Evolutionary conservation across 176 grass and related monocot species (phyloP).

Genomic region (Avena atlantica): DNA sequence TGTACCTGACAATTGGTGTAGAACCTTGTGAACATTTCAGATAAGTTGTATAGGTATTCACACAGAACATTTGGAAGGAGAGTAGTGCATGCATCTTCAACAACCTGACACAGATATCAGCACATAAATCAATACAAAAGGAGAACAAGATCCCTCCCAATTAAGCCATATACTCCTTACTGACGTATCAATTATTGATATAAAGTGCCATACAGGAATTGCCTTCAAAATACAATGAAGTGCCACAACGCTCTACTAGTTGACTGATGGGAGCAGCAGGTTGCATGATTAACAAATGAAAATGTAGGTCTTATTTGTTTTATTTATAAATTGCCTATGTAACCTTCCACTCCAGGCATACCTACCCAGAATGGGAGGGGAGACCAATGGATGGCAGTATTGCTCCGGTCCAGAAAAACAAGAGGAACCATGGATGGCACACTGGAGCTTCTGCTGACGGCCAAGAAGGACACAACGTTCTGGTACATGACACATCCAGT

Average conservation of each 20-base stretch:
- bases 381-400: neutral
- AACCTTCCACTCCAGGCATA: neutral
- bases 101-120: slow-evolving; percentile 64
- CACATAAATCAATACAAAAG: slow-evolving; percentile 27
- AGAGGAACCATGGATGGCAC: neutral
- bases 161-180: slow-evolving; percentile 4
- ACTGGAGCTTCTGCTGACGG: neutral
- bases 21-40: slow-evolving; percentile 86
- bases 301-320: neutral
- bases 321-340: neutral
- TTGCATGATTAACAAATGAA: neutral
- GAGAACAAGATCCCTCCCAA: neutral
- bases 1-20: slow-evolving; percentile 91
- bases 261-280: neutral
- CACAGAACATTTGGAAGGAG: slow-evolving; percentile 88
- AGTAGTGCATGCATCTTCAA: slow-evolving; percentile 75
- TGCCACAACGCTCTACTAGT: neutral
- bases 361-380: neutral
- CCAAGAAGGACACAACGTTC: neutral
- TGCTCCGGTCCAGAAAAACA: neutral
- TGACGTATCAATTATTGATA: neutral
- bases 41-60: slow-evolving; percentile 94
- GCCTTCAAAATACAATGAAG: neutral
- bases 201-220: neutral
- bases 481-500: neutral